Evolutionary conservation across 2,329 filamentous ascomycete genomes (phyloP).

Genomic region (Penicillium glabrum): DNA sequence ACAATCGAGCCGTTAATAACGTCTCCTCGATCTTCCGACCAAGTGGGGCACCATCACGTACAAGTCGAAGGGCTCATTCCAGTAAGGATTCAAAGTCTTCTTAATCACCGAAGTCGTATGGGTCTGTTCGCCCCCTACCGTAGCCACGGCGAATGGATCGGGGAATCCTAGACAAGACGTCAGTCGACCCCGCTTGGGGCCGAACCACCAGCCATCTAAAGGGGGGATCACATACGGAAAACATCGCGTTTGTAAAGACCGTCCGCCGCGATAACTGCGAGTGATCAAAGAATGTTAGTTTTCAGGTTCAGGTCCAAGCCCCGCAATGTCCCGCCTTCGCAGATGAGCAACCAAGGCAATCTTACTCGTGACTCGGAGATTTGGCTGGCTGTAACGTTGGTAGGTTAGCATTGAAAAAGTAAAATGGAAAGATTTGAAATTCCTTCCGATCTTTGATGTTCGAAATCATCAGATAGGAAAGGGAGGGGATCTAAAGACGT

Average conservation of each 20-base stretch:
- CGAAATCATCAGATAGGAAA: background rate
- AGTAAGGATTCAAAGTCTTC: slow-evolving; percentile 98
- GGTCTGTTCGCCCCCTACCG: slow-evolving; percentile 95
- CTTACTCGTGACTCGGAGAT: slow-evolving; percentile 89
- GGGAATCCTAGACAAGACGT: slow-evolving; percentile 70
- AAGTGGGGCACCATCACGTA: slow-evolving; percentile 50
- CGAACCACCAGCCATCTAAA: slow-evolving; percentile 4
- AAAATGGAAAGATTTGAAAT: background rate
- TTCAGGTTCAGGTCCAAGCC: slow-evolving; percentile 8
- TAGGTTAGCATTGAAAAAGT: slow-evolving; percentile 21
- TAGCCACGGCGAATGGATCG: slow-evolving; percentile 96
- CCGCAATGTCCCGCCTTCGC: slow-evolving; percentile 20
- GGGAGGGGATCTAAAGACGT: slow-evolving; percentile 38
- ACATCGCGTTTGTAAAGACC: slow-evolving; percentile 99
- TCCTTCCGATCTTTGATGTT: background rate
- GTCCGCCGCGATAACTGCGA: slow-evolving; percentile 92
- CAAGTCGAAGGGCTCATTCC: slow-evolving; percentile 99
- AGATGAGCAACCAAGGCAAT: slow-evolving; percentile 14
- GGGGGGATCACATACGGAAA: slow-evolving; percentile 71
- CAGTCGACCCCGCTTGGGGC: slow-evolving; percentile 14
- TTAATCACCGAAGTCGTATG: slow-evolving; percentile 97
- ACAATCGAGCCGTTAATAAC: slow-evolving; percentile 11
- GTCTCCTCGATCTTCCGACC: background rate
- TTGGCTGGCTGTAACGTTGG: slow-evolving; percentile 64
- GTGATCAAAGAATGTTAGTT: slow-evolving; percentile 20